phyloP scores from a whole-genome alignment of 495 filamentous ascomycete genomes.

The Hypoxylon fragiforme region DNA sequence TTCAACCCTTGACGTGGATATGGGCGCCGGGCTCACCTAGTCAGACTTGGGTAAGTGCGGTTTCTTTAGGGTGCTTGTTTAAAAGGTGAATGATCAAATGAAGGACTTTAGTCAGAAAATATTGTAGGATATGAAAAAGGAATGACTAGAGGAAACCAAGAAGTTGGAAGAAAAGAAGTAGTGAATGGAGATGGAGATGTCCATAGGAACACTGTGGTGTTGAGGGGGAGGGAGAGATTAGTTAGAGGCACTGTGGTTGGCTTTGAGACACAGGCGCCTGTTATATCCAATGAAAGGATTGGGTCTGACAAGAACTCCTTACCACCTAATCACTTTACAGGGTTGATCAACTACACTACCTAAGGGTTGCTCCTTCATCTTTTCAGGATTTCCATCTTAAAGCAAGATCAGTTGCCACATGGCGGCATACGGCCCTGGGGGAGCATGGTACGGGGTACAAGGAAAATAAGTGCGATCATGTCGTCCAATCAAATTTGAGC shows the following conservation, averaged over 20 bases:
- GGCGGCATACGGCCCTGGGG: too few species aligned
- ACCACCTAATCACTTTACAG: too few species aligned
- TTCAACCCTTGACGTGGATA: constrained; percentile 6
- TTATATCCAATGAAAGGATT: too few species aligned
- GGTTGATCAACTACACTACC: neutral
- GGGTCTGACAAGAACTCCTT: too few species aligned
- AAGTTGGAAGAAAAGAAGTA: constrained; percentile 13
- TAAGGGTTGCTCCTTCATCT: neutral
- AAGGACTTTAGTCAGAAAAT: constrained; percentile 16
- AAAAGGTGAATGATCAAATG: constrained; percentile 1
- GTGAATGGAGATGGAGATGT: neutral
- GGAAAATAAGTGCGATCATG: constrained; percentile 8
- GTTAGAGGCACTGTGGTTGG: too few species aligned
- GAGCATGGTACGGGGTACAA: too few species aligned
- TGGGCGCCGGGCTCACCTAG: constrained; percentile 4
- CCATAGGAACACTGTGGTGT: constrained; percentile 6
- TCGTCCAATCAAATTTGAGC: constrained; percentile 12
- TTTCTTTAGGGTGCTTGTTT: neutral
- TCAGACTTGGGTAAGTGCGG: constrained; percentile 8
- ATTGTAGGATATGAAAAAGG: constrained; percentile 20
- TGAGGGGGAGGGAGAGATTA: neutral
- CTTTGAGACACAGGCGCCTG: too few species aligned
- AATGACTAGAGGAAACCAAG: constrained; percentile 10
- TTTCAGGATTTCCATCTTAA: neutral
- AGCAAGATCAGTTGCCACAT: constrained; percentile 23